A percentile compares a stretch with the other conserved stretches of the same genome.
These are phyloP conservation scores for Acer campestre DNA, from an alignment of 345 rosid species.

Conservation along the genomic window DNA sequence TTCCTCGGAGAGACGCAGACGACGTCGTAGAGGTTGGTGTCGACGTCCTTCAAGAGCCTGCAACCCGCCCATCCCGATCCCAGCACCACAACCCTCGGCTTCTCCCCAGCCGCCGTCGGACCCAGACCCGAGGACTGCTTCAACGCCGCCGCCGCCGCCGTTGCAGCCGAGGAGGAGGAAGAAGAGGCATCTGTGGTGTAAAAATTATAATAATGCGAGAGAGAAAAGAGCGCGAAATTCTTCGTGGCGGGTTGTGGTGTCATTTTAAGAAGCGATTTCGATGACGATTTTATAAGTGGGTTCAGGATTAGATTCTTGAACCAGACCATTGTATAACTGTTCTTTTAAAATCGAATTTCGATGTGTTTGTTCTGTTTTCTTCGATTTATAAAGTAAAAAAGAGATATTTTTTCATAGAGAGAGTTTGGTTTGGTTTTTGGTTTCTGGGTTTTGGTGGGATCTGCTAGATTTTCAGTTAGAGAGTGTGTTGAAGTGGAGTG, in stretches of 20 bases:
- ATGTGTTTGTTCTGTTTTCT: background rate
- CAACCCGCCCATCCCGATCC: slow-evolving; percentile 99
- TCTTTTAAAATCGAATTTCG: background rate
- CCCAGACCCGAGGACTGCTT: slow-evolving; percentile 39
- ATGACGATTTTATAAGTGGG: slow-evolving; percentile 9
- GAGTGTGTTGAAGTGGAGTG: background rate
- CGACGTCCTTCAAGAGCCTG: slow-evolving; percentile 76
- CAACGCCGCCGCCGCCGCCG: background rate
- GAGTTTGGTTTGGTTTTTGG: background rate
- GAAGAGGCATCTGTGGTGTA: slow-evolving; percentile 26
- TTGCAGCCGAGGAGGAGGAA: background rate
- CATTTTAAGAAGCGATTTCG: background rate
- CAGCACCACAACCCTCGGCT: slow-evolving; percentile 83
- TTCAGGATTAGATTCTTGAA: slow-evolving; percentile 37
- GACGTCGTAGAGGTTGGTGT: slow-evolving; percentile 69
- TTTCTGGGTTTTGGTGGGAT: background rate
- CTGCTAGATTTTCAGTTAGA: too few species aligned
- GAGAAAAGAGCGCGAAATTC: slow-evolving; percentile 17
- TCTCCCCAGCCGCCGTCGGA: slow-evolving; percentile 63
- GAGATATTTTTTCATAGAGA: background rate
- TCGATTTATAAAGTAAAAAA: too few species aligned
- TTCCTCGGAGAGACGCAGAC: slow-evolving; percentile 87
- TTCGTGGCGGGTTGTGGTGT: slow-evolving; percentile 6
- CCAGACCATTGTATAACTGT: slow-evolving; percentile 30
- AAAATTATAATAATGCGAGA: slow-evolving; percentile 27